Evolutionary conservation across 257 asterid species (phyloP).

Genomic region (Haberlea rhodopensis): DNA sequence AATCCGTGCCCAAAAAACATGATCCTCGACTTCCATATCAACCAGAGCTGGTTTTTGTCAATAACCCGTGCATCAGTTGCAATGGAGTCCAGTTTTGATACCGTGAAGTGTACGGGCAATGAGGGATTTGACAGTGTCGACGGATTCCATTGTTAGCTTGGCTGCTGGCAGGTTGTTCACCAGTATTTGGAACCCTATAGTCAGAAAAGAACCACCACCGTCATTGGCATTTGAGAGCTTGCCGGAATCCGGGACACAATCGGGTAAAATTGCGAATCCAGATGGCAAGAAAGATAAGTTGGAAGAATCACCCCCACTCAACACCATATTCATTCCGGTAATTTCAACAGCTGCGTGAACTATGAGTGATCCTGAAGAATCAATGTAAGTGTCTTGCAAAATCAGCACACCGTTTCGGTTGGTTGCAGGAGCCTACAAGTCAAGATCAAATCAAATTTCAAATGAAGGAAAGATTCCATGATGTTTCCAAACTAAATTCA

Average conservation of each 20-base stretch:
- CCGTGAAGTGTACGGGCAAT: constrained; percentile 57
- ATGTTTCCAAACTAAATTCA: not conserved
- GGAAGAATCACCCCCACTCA: constrained; percentile 71
- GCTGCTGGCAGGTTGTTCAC: constrained; percentile 52
- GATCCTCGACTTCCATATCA: not conserved
- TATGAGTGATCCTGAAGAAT: constrained; percentile 58
- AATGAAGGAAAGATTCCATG: not conserved
- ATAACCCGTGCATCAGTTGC: constrained; percentile 27
- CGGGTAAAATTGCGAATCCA: constrained; percentile 72
- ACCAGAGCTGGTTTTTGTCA: not conserved
- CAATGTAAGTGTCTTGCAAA: constrained; percentile 66
- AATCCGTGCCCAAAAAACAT: constrained; percentile 21
- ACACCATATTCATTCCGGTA: constrained; percentile 44
- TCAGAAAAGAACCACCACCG: constrained; percentile 56
- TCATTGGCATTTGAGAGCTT: constrained; percentile 22
- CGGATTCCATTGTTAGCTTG: constrained; percentile 60
- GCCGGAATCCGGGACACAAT: constrained; percentile 33
- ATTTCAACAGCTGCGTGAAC: constrained; percentile 60
- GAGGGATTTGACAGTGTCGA: constrained; percentile 58
- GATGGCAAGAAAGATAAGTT: constrained; percentile 62
- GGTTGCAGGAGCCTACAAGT: constrained; percentile 42
- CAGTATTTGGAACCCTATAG: constrained; percentile 65
- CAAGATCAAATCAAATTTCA: not conserved
- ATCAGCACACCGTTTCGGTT: constrained; percentile 47
- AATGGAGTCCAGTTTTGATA: constrained; percentile 48